These are phyloP conservation scores for Dryadomyces quercus-mongolicae DNA, from an alignment of 2,329 filamentous ascomycete species.

Conservation along the genomic window DNA sequence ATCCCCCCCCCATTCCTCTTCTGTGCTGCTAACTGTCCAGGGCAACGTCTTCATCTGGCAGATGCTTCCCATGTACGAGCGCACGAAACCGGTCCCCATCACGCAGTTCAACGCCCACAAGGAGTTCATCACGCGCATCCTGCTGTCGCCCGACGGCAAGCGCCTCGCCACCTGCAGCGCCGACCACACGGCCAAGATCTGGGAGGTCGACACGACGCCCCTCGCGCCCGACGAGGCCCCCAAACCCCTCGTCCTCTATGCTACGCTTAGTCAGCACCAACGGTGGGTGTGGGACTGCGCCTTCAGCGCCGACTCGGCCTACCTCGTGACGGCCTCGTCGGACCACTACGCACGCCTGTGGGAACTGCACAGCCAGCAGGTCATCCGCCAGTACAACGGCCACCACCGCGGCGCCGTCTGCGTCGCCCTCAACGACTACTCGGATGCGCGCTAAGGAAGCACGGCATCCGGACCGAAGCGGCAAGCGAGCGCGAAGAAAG, in stretches of 20 bases:
- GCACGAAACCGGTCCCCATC: conserved; percentile 73
- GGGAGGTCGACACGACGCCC: conserved; percentile 71
- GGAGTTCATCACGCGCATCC: conserved; percentile 83
- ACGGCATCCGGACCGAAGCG: not conserved
- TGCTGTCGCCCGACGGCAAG: conserved; percentile 86
- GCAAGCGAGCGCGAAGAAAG: too few species aligned
- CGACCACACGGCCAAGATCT: conserved; percentile 90
- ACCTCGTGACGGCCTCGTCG: conserved; percentile 83
- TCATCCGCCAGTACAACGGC: conserved; percentile 91
- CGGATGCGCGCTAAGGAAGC: conserved; percentile 34
- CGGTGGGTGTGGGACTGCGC: conserved; percentile 98
- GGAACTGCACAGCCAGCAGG: conserved; percentile 76
- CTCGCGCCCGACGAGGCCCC: conserved; percentile 24
- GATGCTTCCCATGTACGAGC: conserved; percentile 70
- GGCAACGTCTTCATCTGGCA: conserved; percentile 97
- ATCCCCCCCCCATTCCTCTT: not conserved
- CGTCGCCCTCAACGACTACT: conserved; percentile 83
- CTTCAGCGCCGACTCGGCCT: conserved; percentile 86
- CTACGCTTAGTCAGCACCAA: conserved; percentile 80
- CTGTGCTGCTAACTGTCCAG: conserved; percentile 29
- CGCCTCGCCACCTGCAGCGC: conserved; percentile 89
- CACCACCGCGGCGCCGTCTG: conserved; percentile 88
- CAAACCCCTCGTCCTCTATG: conserved; percentile 66
- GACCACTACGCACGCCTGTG: conserved; percentile 89
- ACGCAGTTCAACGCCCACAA: conserved; percentile 85